Evolutionary conservation across 176 grass and related monocot genomes (phyloP).

Genomic region (Carex pumila): DNA sequence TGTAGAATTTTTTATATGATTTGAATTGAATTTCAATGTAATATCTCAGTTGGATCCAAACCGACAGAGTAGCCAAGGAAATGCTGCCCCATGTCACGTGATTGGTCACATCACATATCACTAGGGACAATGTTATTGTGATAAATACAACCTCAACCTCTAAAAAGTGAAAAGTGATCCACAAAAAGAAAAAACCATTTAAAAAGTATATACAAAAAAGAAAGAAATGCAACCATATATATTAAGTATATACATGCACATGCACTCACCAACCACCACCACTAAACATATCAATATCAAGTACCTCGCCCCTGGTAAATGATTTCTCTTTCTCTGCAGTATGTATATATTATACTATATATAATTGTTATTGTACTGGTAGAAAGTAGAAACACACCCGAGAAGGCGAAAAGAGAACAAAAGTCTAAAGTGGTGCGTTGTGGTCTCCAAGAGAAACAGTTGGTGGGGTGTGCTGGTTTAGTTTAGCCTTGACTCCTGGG

Average conservation of each 20-base stretch:
- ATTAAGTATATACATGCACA: background rate
- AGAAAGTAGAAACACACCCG: background rate
- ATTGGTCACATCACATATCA: background rate
- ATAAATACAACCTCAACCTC: background rate
- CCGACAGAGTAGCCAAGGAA: background rate
- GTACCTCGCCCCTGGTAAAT: background rate
- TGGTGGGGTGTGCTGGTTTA: background rate
- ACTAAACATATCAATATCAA: background rate
- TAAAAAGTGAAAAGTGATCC: no score
- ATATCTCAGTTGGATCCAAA: background rate
- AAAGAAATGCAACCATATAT: background rate
- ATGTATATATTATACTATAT: background rate
- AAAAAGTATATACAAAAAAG: background rate
- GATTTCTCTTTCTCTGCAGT: background rate
- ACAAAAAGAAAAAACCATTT: no score
- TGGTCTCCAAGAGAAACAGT: slow-evolving; percentile 20
- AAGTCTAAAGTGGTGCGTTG: slow-evolving; percentile 14
- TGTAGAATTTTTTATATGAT: no score
- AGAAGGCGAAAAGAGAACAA: background rate
- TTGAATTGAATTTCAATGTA: background rate
- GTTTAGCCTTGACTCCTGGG: slow-evolving; percentile 15
- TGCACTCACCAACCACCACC: background rate
- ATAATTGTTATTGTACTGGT: slow-evolving; percentile 4
- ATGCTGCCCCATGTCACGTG: background rate
- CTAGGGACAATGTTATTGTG: background rate